phyloP scores from a whole-genome alignment of 2,329 filamentous ascomycete genomes.

The Sporothrix inflata region DNA sequence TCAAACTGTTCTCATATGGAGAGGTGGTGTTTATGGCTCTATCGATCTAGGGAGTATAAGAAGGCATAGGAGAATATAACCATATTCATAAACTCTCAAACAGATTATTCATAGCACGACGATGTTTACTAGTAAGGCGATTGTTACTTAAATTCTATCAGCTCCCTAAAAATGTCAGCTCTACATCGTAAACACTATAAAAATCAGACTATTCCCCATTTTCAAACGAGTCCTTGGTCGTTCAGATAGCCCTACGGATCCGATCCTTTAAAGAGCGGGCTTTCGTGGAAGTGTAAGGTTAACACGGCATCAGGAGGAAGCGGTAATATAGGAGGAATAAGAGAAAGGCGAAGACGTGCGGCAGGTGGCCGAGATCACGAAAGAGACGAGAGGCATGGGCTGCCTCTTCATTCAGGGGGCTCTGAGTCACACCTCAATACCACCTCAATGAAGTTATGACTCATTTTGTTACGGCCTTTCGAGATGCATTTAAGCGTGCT shows the following conservation, averaged over 20 bases:
- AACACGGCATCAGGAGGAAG: neutral
- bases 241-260: neutral
- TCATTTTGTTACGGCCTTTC: too few species aligned
- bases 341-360: too few species aligned
- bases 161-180: too few species aligned
- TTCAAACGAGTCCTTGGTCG: neutral
- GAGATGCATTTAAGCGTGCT: too few species aligned
- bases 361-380: too few species aligned
- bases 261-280: conserved; percentile 2
- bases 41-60: neutral
- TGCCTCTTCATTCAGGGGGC: too few species aligned
- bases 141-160: too few species aligned
- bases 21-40: conserved; percentile 3
- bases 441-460: too few species aligned
- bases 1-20: conserved; percentile 7
- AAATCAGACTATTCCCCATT: neutral
- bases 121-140: too few species aligned
- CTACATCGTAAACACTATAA: neutral
- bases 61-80: conserved; percentile 3
- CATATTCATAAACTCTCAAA: neutral
- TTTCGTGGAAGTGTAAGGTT: neutral
- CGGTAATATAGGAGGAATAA: neutral
- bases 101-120: neutral
- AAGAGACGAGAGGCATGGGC: too few species aligned
- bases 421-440: too few species aligned